Conservation (phyloP, 2,329 filamentous ascomycete genomes). For the Sordariomycetes sp. region DNA sequence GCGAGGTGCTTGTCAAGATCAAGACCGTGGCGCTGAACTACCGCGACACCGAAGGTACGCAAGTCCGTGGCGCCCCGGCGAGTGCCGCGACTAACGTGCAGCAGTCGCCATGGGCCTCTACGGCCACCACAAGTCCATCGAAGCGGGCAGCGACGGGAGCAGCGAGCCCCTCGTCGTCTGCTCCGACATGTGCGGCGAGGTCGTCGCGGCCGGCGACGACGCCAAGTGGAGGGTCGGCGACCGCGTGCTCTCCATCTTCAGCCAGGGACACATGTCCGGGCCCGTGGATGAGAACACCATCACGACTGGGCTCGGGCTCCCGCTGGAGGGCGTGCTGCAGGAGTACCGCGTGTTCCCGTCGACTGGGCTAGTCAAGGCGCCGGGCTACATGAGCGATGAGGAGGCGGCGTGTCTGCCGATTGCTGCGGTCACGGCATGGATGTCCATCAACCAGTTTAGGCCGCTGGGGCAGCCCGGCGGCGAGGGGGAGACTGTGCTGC, state of each 20-base stretch:
- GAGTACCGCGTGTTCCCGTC: conserved; percentile 47
- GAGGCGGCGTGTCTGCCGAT: conserved; percentile 49
- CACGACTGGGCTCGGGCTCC: conserved; percentile 44
- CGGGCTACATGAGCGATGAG: conserved; percentile 41
- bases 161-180: conserved; percentile 41
- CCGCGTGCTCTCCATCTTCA: conserved; percentile 55
- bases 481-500: conserved; percentile 27
- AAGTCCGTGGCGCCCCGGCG: neutral
- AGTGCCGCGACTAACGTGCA: neutral
- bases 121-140: conserved; percentile 46
- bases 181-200: conserved; percentile 56
- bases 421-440: conserved; percentile 51
- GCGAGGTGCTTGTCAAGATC: conserved; percentile 37
- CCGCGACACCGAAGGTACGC: conserved; percentile 32
- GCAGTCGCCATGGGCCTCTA: conserved; percentile 53
- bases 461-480: conserved; percentile 31
- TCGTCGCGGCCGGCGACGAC: conserved; percentile 26
- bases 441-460: conserved; percentile 47
- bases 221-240: conserved; percentile 40
- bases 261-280: conserved; percentile 41
- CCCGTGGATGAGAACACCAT: conserved; percentile 43
- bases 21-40: conserved; percentile 33
- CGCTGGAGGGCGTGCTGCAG: conserved; percentile 41
- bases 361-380: conserved; percentile 39
- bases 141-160: conserved; percentile 14